A percentile compares a stretch with the other conserved stretches of the same genome.
phyloP scores from a whole-genome alignment of 768 basidiomycete genomes.

The Lactifluus echinatus region DNA sequence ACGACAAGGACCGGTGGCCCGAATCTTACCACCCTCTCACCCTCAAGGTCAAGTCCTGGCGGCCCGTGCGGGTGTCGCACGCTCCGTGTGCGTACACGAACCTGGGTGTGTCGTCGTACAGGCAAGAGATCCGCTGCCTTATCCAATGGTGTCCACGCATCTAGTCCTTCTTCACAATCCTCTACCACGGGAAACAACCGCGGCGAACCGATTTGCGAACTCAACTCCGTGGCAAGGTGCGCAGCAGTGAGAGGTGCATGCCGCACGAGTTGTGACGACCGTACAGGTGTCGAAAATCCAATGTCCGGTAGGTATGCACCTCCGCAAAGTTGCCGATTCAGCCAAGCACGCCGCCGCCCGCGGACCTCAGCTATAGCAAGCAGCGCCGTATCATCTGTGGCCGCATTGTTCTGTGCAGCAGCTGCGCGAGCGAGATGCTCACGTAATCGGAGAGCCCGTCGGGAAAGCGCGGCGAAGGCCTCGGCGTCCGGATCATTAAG shows the following conservation, averaged over 20 bases:
- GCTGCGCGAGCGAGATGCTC: conserved; percentile 33
- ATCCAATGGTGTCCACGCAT: conserved; percentile 9
- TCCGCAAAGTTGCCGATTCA: conserved; percentile 40
- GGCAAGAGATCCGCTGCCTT: conserved; percentile 6
- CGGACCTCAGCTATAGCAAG: conserved; percentile 43
- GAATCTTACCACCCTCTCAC: not conserved
- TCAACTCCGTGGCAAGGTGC: not conserved
- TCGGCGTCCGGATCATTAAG: conserved; percentile 20
- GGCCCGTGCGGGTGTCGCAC: conserved; percentile 18
- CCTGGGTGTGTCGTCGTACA: conserved; percentile 8
- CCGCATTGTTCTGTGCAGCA: conserved; percentile 33
- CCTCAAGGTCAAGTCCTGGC: conserved; percentile 4
- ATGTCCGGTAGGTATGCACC: conserved; percentile 30
- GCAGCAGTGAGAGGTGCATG: conserved; percentile 21
- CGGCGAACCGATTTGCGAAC: not conserved
- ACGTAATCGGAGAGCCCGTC: conserved; percentile 25
- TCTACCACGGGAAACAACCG: conserved; percentile 27
- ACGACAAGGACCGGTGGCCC: conserved; percentile 14
- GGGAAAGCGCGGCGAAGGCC: conserved; percentile 25
- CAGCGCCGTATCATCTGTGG: conserved; percentile 29
- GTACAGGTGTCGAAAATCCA: conserved; percentile 42
- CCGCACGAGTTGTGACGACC: conserved; percentile 41
- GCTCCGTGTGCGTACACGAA: conserved; percentile 24
- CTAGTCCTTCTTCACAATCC: conserved; percentile 26
- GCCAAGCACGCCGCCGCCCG: conserved; percentile 60